Base-by-base conservation (phyloP, 352 stramenopile genomes). In the Pythium guiyangense region DNA sequence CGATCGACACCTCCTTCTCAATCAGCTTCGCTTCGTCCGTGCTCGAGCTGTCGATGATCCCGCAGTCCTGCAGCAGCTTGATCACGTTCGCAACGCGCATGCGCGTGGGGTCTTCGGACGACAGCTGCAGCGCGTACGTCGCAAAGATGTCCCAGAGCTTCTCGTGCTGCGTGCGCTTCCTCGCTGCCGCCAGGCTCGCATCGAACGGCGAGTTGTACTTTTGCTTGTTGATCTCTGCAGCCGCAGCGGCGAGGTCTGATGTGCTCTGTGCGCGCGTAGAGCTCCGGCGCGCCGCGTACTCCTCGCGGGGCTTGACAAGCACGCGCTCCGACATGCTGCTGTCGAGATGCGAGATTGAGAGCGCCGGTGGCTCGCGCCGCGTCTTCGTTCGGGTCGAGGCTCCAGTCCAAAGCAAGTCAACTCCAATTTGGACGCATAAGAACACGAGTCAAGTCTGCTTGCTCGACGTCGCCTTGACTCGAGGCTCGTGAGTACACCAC, bases 81-180 rank as follows among this genome's bases (percentile, higher is more conserved):
- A 89, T 74, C 25, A 91, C 73, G 44, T 75, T 89, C 52, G 63
- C 64, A 20, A 86, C 66, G 54, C 80, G 77, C 59, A 93, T 87
- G 31, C 73, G 68, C 22, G 80, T 89, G 22, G 83, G 83, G 61
- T 93, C 80, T 49, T 93, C 83, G 14, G 64, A 84, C n/a, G 78
- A 90, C 17, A 88, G 77, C 53, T 85, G 79, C 49, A 93, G 61
- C 46, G 80, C 77, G 51, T 90, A 93, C 18, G 71, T 73, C 5
- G 79, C 80, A 35, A 91, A 93, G 52, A 91, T 83, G 54, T 88
- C 77, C 82, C 82, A 93, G 17, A 93, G 65, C 42, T 78, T 72
- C 52, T 93, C 83, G 34, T 87, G 76, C 57, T 88, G 76, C 22
- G 71, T 77, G 12, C 74, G 71, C 57, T 83, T 83, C 8, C 76